Base-by-base conservation (phyloP, 2,329 filamentous ascomycete genomes). In the Aureobasidium sp. region DNA sequence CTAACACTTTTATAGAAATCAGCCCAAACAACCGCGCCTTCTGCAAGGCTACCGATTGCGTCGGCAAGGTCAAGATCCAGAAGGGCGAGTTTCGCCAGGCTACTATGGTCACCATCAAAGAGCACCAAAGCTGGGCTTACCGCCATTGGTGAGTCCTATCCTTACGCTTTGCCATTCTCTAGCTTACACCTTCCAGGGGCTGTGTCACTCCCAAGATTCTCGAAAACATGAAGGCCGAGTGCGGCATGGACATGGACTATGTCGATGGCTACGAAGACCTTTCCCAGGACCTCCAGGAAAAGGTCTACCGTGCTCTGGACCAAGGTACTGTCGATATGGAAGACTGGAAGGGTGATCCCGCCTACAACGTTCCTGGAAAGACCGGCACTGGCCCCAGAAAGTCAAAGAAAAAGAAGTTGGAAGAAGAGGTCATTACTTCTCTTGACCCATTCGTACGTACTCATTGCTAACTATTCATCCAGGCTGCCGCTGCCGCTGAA, bases 251-350 rank as follows among this genome's bases (percentile, higher is more conserved):
- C 63, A 83, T 84, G 67, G 83, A 89, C 48, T 75, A 83, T 63
- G 79, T 97, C 61, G 90, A 96, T 71, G 91, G 90, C 63, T 95
- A 83, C 65, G 90, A 95, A 27, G 90, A 94, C 65, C 75, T 96
- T 3, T 76, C 86, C 41, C 76, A 80, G 0, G 87, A 90, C 2
- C 68, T 84, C 1, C 85, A 92, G 74, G 83, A 83, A 48, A 96
- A 94, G 78, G 78, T 97, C 66, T 79, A 82, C 55, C 82, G 82
- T 49, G 90, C 88, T 57, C 74, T 97, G 29, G 80, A 82, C 63
- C 82, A 92, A 71, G 91, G 90, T 29, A 89, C 94, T 68, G 87
- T 97, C 68, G 87, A 89, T 67, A 81, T 90, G 45, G 87, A 90
- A 57, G 93, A 97, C 68, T 97, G 91, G 85, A 93, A 88, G 37